A percentile compares a stretch with the other conserved stretches of the same genome.
Evolutionary conservation across 768 basidiomycete species (phyloP).

Genomic region (Porphyrellus cyaneotinctus): DNA sequence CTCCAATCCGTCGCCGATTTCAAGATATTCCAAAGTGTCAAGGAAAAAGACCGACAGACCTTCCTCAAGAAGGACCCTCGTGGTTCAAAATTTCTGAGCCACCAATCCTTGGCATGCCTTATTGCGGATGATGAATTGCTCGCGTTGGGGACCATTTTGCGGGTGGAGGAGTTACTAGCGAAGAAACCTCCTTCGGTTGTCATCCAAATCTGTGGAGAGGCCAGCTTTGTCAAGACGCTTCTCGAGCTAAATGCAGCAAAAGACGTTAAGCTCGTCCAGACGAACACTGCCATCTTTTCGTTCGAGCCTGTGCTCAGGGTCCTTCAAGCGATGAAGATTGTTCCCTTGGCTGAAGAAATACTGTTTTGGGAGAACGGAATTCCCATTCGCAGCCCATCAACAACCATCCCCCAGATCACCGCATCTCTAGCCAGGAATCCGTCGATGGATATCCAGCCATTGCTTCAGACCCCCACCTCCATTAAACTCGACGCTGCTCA

Average conservation of each 20-base stretch:
- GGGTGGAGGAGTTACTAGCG: constrained; percentile 51
- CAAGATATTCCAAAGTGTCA: constrained; percentile 33
- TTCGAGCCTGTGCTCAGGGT: constrained; percentile 60
- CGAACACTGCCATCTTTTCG: constrained; percentile 59
- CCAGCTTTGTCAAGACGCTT: constrained; percentile 38
- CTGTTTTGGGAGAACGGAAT: constrained; percentile 46
- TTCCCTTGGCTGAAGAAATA: constrained; percentile 51
- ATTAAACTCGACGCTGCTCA: constrained; percentile 54
- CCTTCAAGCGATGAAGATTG: constrained; percentile 41
- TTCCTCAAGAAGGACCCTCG: constrained; percentile 36
- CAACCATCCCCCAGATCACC: constrained; percentile 23
- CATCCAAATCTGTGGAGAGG: constrained; percentile 48
- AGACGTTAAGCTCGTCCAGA: constrained; percentile 46
- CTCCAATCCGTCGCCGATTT: constrained; percentile 37
- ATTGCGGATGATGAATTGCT: constrained; percentile 45
- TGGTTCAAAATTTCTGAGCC: constrained; percentile 39
- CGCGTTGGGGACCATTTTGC: constrained; percentile 49
- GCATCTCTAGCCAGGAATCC: constrained; percentile 23
- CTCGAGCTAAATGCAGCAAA: constrained; percentile 32
- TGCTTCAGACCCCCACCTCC: constrained; percentile 36
- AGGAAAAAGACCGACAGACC: constrained; percentile 35
- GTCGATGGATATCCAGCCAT: constrained; percentile 36
- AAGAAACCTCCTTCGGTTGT: constrained; percentile 47
- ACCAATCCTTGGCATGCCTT: constrained; percentile 54
- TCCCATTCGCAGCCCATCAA: constrained; percentile 9